Base-by-base conservation (phyloP, 1,139 yeast species). In the Zygosaccharomyces sapae region DNA sequence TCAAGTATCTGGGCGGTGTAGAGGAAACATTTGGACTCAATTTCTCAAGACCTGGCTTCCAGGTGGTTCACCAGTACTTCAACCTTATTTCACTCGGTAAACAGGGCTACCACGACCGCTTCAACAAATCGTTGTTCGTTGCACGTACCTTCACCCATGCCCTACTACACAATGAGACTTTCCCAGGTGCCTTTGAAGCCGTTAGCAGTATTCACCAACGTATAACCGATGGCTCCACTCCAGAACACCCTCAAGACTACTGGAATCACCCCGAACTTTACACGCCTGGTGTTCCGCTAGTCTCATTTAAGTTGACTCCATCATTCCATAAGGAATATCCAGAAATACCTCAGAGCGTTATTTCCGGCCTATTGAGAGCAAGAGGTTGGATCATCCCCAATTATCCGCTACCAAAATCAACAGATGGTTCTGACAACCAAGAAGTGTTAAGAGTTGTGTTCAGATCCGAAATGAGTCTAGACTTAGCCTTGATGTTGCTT, bases 31-130 rank as follows among this genome's bases (percentile, higher is more conserved):
- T 81, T 70, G 86, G 83, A 35, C 75, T 89, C 66, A 89, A 89
- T 70, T 89, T 89, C 67, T 86, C 95, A 12, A 80, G 97, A 65
- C 94, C 97, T 3, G 97, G 97, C 1, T 86, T 81, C 78, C 95
- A 89, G 47, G 92, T 89, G 20, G 73, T 89, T 51, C 88, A 84
- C 59, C 97, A 89, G 68, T 89, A 89, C 73, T 88, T 73, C 73
- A 86, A 85, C 66, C 80, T 89, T 61, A 71, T 88, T 56, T 71
- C 79, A 33, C 71, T 81, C 41, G 97, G 96, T 5, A 70, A 68
- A 54, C 76, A 77, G 44, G 97, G 97, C 7, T 89, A 76, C 71
- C 67, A 74, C 51, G 72, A 75, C 49, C 70, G 81, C 41, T 89
- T 86, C 61, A 75, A 76, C 50, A 74, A 75, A 47, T 79, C 90